Base-by-base conservation (phyloP, 805 yeast genomes). In the Wickerhamiella lipophila region DNA sequence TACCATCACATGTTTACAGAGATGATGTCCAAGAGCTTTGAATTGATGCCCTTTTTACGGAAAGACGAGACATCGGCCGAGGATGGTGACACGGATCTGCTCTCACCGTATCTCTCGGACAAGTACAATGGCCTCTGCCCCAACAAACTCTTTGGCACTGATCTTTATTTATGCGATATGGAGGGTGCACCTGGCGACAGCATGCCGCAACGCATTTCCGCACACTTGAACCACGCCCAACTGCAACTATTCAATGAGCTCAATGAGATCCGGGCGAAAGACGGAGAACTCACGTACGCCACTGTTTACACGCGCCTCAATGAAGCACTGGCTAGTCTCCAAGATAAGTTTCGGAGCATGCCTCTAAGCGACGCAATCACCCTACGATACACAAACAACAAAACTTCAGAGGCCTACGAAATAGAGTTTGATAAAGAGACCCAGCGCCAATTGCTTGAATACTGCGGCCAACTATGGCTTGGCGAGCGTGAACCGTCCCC, bases 1-100 rank as follows among this genome's bases (percentile, higher is more conserved):
- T 64, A 64, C 47, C 59, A 57, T 32, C 32, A 49, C 35, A 38
- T 64, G 42, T 35, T 62, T 40, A 4, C 26, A 12, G 27, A 29
- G 18, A 43, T 55, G 50, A 25, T 52, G 32, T 12, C n/a, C 6
- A 26, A 41, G 6, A 22, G 12, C 19, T 32, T 38, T 18, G 47
- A 42, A 9, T 13, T 38, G 6, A 16, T 6, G n/a, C 27, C 34
- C 6, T 42, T 23, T 15, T 19, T 46, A 11, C 9, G 23, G 22
- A 38, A 30, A 41, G 21, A 16, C 7, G 34, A 41, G 8, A n/a
- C 3, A 6, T 12, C 21, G 16, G 21, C 6, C n/a, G 26, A n/a
- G 15, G 36, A 9, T 9, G 21, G 15, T 11, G 8, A 21, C 9
- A 26, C 3, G n/a, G 26, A 38, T 21, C 26, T 21, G 21, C 15